These are phyloP conservation scores for Dryadomyces quercus-mongolicae DNA, from an alignment of 2,329 filamentous ascomycete genomes.

Conservation along the genomic window DNA sequence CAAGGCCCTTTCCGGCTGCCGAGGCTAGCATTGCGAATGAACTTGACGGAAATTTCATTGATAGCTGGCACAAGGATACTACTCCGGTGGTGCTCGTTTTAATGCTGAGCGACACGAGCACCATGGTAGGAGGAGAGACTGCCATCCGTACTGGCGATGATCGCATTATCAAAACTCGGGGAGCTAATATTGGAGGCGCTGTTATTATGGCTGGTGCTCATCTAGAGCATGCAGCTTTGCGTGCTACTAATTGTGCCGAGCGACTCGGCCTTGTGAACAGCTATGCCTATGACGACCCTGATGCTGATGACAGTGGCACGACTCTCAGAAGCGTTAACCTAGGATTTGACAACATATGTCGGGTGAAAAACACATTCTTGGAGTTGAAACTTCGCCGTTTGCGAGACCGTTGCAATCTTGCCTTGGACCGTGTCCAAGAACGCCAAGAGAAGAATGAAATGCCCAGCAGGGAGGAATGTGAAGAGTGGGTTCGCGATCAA, in stretches of 20 bases:
- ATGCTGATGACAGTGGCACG: constrained; percentile 8
- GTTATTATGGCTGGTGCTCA: constrained; percentile 10
- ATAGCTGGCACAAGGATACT: constrained; percentile 11
- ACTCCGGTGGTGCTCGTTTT: constrained; percentile 8
- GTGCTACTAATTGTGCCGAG: constrained; percentile 10
- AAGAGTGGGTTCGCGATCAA: constrained; percentile 9
- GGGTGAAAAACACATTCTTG: constrained; percentile 7
- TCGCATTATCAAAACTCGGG: constrained; percentile 7
- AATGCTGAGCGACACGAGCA: constrained; percentile 11
- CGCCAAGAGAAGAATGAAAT: background rate
- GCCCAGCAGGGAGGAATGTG: constrained; percentile 3
- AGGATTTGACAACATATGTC: constrained; percentile 6
- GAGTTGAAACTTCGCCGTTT: constrained; percentile 7
- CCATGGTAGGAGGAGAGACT: constrained; percentile 10
- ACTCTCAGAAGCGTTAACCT: constrained; percentile 7
- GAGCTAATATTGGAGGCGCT: constrained; percentile 7
- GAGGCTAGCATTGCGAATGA: background rate
- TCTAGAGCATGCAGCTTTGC: constrained; percentile 9
- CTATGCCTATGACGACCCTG: constrained; percentile 9
- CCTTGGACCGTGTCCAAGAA: constrained; percentile 4
- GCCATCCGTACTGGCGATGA: constrained; percentile 7
- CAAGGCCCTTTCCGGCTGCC: background rate
- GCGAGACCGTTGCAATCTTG: constrained; percentile 7
- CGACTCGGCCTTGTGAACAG: constrained; percentile 10
- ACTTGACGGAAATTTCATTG: constrained; percentile 2